Conservation (phyloP, 2,329 filamentous ascomycete species). For the Fusarium musae region DNA sequence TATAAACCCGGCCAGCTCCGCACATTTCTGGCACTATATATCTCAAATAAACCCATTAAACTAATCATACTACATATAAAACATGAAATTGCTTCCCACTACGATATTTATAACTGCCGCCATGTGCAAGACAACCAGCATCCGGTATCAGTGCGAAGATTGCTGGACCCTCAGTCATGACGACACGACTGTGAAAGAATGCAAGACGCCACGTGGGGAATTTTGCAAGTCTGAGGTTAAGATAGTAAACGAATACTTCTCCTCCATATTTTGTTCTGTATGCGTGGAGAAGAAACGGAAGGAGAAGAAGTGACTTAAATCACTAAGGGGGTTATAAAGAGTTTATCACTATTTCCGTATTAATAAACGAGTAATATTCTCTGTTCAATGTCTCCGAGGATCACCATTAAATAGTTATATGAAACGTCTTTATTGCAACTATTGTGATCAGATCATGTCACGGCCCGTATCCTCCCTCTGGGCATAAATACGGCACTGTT, state of each 20-base stretch:
- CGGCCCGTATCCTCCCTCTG: accelerated
- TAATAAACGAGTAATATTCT: accelerated
- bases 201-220: too few relatives aligned
- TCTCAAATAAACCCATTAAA: background rate
- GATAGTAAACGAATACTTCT: background rate
- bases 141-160: background rate
- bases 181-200: background rate
- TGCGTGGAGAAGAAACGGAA: background rate
- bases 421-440: background rate
- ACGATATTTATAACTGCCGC: too few relatives aligned
- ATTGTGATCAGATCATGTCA: background rate
- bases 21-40: accelerated
- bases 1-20: background rate
- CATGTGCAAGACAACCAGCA: background rate
- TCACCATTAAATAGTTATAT: accelerated
- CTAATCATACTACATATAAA: background rate
- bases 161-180: background rate
- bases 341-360: background rate
- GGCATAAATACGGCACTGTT: too few relatives aligned
- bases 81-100: accelerated
- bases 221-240: background rate
- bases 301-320: background rate
- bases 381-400: too few relatives aligned
- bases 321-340: too few relatives aligned
- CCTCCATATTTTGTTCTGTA: background rate